A percentile compares a stretch with the other conserved stretches of the same genome.
Conservation (phyloP, 2,329 filamentous ascomycete genomes). For the Xylaria sp. region DNA sequence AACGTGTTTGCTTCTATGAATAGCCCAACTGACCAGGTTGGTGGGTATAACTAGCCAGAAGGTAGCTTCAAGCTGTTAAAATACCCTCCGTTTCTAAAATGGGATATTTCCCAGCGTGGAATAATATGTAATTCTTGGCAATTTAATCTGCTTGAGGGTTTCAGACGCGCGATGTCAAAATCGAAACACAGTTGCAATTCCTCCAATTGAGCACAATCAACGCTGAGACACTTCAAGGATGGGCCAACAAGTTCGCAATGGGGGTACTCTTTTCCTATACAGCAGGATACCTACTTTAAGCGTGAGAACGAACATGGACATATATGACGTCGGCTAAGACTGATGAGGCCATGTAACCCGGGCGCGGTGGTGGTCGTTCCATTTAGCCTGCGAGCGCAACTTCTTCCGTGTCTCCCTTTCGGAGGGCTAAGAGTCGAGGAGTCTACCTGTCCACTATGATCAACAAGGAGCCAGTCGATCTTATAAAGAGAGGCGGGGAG, state of each 20-base stretch:
- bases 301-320: slow-evolving; percentile 3
- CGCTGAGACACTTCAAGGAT: background rate
- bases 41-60: slow-evolving; percentile 31
- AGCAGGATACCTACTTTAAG: slow-evolving; percentile 23
- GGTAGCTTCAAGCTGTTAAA: background rate
- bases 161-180: background rate
- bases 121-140: background rate
- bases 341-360: slow-evolving; percentile 9
- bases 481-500: slow-evolving; percentile 29
- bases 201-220: slow-evolving; percentile 21
- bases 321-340: slow-evolving; percentile 30
- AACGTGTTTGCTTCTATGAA: slow-evolving; percentile 31
- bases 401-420: slow-evolving; percentile 32
- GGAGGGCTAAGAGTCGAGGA: slow-evolving; percentile 22
- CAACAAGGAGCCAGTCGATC: slow-evolving; percentile 5
- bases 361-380: slow-evolving; percentile 17
- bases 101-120: background rate
- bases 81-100: slow-evolving; percentile 29
- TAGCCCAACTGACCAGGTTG: slow-evolving; percentile 20
- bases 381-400: slow-evolving; percentile 37
- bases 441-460: background rate
- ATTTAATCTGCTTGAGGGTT: background rate
- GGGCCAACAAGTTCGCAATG: background rate
- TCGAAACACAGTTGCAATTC: slow-evolving; percentile 23
- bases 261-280: slow-evolving; percentile 1